These are phyloP conservation scores for Penicillium olsonii DNA, from an alignment of 2,329 filamentous ascomycete species.

Conservation along the genomic window DNA sequence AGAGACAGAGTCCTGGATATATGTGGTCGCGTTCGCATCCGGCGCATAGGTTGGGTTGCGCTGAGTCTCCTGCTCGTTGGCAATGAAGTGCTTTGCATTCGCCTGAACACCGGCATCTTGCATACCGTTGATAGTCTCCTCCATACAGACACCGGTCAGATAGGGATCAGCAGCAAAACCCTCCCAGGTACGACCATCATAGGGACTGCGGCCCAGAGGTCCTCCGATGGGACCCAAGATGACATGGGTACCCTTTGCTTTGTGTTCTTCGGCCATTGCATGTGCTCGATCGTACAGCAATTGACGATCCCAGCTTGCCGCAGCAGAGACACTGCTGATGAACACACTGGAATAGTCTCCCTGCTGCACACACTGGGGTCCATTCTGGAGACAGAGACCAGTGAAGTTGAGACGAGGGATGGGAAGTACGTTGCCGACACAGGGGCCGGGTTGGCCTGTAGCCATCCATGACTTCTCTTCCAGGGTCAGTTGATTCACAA, in stretches of 20 bases:
- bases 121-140: constrained; percentile 42
- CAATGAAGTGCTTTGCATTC: constrained; percentile 19
- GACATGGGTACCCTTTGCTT: constrained; percentile 40
- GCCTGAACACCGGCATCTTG: constrained; percentile 46
- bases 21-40: constrained; percentile 1
- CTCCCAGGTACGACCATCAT: constrained; percentile 48
- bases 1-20: constrained; percentile 12
- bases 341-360: constrained; percentile 69
- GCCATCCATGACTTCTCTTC: constrained; percentile 24
- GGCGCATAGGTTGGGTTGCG: constrained; percentile 28
- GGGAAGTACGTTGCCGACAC: constrained; percentile 32
- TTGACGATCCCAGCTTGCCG: constrained; percentile 62
- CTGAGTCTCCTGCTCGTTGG: constrained; percentile 33
- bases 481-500: constrained; percentile 23
- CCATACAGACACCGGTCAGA: constrained; percentile 43
- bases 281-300: constrained; percentile 55
- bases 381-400: constrained; percentile 34
- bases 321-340: constrained; percentile 70
- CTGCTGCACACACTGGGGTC: constrained; percentile 62
- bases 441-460: constrained; percentile 19
- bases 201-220: constrained; percentile 44
- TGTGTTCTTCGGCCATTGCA: constrained; percentile 56
- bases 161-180: constrained; percentile 45
- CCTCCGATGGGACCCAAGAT: constrained; percentile 44
- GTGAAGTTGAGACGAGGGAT: constrained; percentile 31